Base-by-base conservation (phyloP, 2,329 filamentous ascomycete species). In the Colletotrichum scovillei region DNA sequence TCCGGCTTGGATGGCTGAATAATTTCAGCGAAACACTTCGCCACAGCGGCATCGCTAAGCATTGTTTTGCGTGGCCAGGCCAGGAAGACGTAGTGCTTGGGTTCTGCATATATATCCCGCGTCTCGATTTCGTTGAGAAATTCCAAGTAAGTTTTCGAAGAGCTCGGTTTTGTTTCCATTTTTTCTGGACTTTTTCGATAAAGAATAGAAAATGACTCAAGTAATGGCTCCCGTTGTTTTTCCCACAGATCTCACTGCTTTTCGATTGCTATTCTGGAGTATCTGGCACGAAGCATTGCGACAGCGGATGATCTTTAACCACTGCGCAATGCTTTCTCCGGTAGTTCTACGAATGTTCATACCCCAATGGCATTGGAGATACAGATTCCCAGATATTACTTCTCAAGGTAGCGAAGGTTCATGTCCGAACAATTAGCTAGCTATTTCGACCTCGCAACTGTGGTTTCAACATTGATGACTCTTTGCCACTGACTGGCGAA, bases 11-110 rank as follows among this genome's bases (percentile, higher is more conserved):
- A 32, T n/a, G 63, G 63, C 24, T 46, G 30, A 14, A 7, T 42
- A 32, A 65, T n/a, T 1, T 8, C 8, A 5, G 52, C 49, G 38
- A 65, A 42, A 9, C 26, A 7, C 12, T 24, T 30, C 26, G 63
- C 52, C 32, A 32, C 32, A 42, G 52, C 38, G 30, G 22, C 42
- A 3, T 32, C 9, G 0, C 9, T 46, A 4, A 30, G 11, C 14
- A 4, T n/a, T 14, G 16, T 65, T 16, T 52, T 24, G 5, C 22
- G 52, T 7, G 32, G 24, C 16, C 16, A 46, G 24, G 52, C 52
- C 5, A 65, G 52, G 24, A 65, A 65, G 32, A 65, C 49, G 32
- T 42, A 65, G 24, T 65, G 63, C 32, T 65, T 65, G 9, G 52
- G 63, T 38, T 42, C 24, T 24, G 5, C 35, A 16, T 42, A 26